Evolutionary conservation across 1,284 basidiomycete genomes (phyloP), one percentile per base, ranked within the genome.

Genomic region (Apiotrichum siamense): DNA sequence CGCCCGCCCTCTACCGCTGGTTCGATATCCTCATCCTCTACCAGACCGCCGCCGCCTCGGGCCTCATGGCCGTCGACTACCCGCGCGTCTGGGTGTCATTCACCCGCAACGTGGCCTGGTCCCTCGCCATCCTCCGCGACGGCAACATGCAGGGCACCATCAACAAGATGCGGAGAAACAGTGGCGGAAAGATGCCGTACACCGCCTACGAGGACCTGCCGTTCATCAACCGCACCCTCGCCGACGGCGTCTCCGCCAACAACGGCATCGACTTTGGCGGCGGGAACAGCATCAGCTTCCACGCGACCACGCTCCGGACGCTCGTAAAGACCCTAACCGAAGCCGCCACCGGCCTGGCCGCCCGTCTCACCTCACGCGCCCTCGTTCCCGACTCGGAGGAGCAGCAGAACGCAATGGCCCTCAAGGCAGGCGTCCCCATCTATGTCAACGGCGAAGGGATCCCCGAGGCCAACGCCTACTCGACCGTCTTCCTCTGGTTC

Each of bases 21-120:
- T 78, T 96, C 55, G 90, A 96, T 61, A 74, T 94, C 37, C 71
- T 96, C 44, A 82, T 80, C 59, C 80, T 92, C 48, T 87, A 85
- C 66, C 92, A 97, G 73, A 80, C 83, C 58, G 84, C 92, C 43
- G 87, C 84, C 20, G 78, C 81, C 25, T 83, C 85, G 2, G 86
- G 77, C 5, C 78, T 97, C 60, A 79, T 97, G 54, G 81, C 82
- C 59, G 80, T 97, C 63, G 88, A 94, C 70, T 96, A 90, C 67
- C 88, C 94, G 1, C 80, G 81, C 36, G 81, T 86, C 13, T 96
- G 90, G 69, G 79, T 82, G 52, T 79, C 84, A 18, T 96, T 85
- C 63, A 79, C 86, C 1, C 78, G 84, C 61, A 96, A 96, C 70
- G 94, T 96, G 62, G 81, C 84, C 1, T 97, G 92, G 92, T 80